Percentiles rank a stretch among this genome's conserved stretches.
phyloP scores from a whole-genome alignment of 2,329 filamentous ascomycete genomes.

The Samsoniella hepiali region DNA sequence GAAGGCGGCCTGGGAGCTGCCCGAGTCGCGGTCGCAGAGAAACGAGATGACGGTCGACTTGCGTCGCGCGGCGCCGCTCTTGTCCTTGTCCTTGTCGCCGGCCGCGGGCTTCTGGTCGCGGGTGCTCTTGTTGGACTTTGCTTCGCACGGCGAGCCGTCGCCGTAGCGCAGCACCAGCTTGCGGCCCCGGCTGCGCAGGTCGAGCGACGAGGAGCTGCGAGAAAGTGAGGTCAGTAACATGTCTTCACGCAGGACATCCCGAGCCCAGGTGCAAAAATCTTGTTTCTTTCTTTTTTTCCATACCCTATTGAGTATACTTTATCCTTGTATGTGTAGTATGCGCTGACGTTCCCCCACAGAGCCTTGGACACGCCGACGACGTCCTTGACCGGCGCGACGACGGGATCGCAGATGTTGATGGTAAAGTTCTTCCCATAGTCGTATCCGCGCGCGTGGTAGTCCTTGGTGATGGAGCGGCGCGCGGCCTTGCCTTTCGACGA shows the following conservation, averaged over 20 bases:
- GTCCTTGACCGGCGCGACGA: conserved; percentile 62
- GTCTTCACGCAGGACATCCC: not conserved
- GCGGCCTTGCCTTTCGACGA: conserved; percentile 42
- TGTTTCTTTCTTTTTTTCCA: conserved; percentile 29
- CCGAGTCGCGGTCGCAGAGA: conserved; percentile 81
- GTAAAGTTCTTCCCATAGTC: conserved; percentile 82
- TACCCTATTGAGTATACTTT: conserved; percentile 74
- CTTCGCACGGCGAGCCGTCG: conserved; percentile 66
- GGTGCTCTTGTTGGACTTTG: conserved; percentile 34
- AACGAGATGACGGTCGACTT: conserved; percentile 91
- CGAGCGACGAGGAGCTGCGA: conserved; percentile 45
- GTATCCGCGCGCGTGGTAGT: conserved; percentile 66
- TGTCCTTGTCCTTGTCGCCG: conserved; percentile 35
- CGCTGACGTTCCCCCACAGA: conserved; percentile 71
- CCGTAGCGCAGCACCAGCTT: conserved; percentile 76
- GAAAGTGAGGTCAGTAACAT: not conserved
- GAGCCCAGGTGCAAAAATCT: not conserved
- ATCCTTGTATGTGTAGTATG: conserved; percentile 66
- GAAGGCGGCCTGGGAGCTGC: conserved; percentile 63
- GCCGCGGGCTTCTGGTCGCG: conserved; percentile 29
- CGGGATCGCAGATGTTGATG: conserved; percentile 74
- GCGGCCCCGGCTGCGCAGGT: conserved; percentile 59
- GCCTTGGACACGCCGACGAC: conserved; percentile 62
- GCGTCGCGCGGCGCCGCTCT: conserved; percentile 39
- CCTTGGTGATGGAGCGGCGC: conserved; percentile 41